Conservation (phyloP, 2,329 filamentous ascomycete species). For the Fusarium drepaniforme region DNA sequence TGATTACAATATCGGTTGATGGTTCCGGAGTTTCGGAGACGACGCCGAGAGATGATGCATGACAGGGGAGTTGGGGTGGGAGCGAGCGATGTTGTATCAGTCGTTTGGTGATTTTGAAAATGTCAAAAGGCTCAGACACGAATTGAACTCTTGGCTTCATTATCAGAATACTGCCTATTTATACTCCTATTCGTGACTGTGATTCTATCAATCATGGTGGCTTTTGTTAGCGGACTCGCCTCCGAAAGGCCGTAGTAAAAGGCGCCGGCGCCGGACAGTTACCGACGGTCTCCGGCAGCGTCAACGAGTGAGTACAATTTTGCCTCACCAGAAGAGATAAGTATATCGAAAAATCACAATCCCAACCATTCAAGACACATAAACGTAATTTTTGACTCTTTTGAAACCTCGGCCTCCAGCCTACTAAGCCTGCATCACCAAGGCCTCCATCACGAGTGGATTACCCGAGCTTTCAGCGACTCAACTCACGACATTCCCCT, state of each 20-base stretch:
- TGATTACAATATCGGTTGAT: slow-evolving; percentile 44
- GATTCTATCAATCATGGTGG: neutral
- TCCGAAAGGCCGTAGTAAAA: slow-evolving; percentile 28
- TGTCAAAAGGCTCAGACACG: neutral
- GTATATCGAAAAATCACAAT: neutral
- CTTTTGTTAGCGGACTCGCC: slow-evolving; percentile 6
- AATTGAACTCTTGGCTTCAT: no score
- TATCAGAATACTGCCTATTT: no score
- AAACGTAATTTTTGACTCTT: neutral
- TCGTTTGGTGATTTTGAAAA: slow-evolving; percentile 12
- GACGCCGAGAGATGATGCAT: slow-evolving; percentile 25
- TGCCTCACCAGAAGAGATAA: neutral
- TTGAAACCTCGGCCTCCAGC: neutral
- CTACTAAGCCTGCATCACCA: neutral
- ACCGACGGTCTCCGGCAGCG: slow-evolving; percentile 21
- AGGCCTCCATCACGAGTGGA: slow-evolving; percentile 22
- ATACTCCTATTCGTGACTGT: neutral
- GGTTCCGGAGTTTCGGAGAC: slow-evolving; percentile 30
- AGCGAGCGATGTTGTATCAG: slow-evolving; percentile 1
- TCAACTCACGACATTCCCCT: slow-evolving; percentile 14
- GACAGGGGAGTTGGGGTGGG: neutral
- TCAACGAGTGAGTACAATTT: slow-evolving; percentile 10
- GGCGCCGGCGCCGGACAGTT: slow-evolving; percentile 21
- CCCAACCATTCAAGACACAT: neutral
- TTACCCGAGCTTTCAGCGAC: slow-evolving; percentile 46